Percentiles rank a stretch among this genome's conserved stretches.
Evolutionary conservation across 495 filamentous ascomycete genomes (phyloP).

Genomic region (Cercophora samala): DNA sequence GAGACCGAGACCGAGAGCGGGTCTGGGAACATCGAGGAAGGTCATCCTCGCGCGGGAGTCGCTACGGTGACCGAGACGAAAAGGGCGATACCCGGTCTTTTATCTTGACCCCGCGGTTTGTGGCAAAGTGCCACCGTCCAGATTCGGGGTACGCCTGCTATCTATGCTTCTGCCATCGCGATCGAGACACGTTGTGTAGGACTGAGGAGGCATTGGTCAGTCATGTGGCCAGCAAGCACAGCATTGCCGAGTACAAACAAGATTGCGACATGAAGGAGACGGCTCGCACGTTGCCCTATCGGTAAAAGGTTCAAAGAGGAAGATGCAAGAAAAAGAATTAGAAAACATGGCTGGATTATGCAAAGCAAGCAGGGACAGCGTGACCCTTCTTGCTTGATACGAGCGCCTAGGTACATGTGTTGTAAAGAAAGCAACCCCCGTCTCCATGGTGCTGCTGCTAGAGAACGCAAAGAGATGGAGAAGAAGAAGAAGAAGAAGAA

Average conservation of each 20-base stretch:
- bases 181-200: slow-evolving; percentile 32
- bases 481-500: too few relatives aligned
- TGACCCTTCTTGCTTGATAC: too few relatives aligned
- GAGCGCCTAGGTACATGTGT: too few relatives aligned
- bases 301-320: neutral
- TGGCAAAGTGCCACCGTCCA: slow-evolving; percentile 36
- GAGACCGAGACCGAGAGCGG: neutral
- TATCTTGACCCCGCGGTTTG: slow-evolving; percentile 32
- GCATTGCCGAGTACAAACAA: slow-evolving; percentile 26
- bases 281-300: slow-evolving; percentile 8
- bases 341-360: too few relatives aligned
- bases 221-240: slow-evolving; percentile 32
- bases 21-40: neutral
- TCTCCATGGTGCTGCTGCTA: too few relatives aligned
- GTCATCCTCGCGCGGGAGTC: neutral
- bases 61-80: slow-evolving; percentile 17
- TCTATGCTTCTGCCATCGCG: slow-evolving; percentile 27
- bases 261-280: slow-evolving; percentile 34
- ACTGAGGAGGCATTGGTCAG: slow-evolving; percentile 29
- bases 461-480: too few relatives aligned
- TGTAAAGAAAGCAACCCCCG: neutral
- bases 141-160: slow-evolving; percentile 31
- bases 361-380: too few relatives aligned
- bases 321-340: too few relatives aligned
- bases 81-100: slow-evolving; percentile 26